Percentiles rank a stretch among this genome's conserved stretches.
Evolutionary conservation across 352 stramenopile species (phyloP).

Genomic region (Phytophthora kernoviae): DNA sequence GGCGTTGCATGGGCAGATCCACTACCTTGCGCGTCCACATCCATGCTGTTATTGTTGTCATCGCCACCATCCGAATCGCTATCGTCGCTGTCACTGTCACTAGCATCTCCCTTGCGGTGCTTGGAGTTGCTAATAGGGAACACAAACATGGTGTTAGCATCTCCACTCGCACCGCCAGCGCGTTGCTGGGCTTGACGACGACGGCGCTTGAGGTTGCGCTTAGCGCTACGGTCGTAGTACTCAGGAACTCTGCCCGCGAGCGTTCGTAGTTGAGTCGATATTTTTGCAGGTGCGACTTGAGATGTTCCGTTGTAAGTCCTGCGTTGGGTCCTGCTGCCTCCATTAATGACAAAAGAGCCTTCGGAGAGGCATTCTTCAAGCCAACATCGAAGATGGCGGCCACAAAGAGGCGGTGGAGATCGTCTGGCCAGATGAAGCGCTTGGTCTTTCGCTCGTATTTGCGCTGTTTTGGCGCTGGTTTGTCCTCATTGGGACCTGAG

Average conservation of each 20-base stretch:
- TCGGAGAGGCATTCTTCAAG: slow-evolving; percentile 88
- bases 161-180: slow-evolving; percentile 22
- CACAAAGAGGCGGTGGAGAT: slow-evolving; percentile 88
- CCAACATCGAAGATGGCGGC: slow-evolving; percentile 90
- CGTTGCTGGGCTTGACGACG: slow-evolving; percentile 45
- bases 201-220: slow-evolving; percentile 61
- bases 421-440: slow-evolving; percentile 88
- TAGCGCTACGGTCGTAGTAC: slow-evolving; percentile 82
- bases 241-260: slow-evolving; percentile 85
- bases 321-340: slow-evolving; percentile 50
- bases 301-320: slow-evolving; percentile 83
- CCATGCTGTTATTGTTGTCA: slow-evolving; percentile 35
- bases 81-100: slow-evolving; percentile 49
- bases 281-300: slow-evolving; percentile 91
- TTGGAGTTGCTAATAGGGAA: slow-evolving; percentile 77
- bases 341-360: slow-evolving; percentile 82
- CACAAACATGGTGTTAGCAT: slow-evolving; percentile 79
- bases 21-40: slow-evolving; percentile 15
- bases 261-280: slow-evolving; percentile 89
- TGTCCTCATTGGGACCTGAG: slow-evolving; percentile 9
- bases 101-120: slow-evolving; percentile 35
- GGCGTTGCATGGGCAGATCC: slow-evolving; percentile 10
- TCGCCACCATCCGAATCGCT: slow-evolving; percentile 38
- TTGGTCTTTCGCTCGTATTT: slow-evolving; percentile 91
- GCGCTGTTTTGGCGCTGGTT: slow-evolving; percentile 50